Base-by-base conservation (phyloP, 225 moss, liverwort and hornwort genomes). In the Straminergon stramineum region DNA sequence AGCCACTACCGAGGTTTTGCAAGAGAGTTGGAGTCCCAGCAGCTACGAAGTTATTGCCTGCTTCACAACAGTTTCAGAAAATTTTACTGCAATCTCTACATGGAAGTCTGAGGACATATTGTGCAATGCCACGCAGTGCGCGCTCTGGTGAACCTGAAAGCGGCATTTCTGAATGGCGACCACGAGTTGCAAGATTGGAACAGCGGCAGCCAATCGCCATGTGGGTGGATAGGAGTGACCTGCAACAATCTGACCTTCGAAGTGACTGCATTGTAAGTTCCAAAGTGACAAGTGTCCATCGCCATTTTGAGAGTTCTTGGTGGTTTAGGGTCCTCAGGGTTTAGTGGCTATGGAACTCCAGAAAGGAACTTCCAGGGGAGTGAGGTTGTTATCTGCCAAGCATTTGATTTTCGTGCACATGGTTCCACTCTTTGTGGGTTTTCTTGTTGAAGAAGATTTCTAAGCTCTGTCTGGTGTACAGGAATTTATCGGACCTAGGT, bases 221-320 rank as follows among this genome's bases (percentile, higher is more conserved):
- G 94, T 77, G 86, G 82, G 35, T 94, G 94, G 94, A 81, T 79
- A 87, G 92, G 94, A 60, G 94, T 94, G 55, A 90, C 93, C 55
- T 94, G 94, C 92, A 88, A 94, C 90, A 94, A 94, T 74, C 61
- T 93, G 69, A 94, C 94, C 34, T 93, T 94, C 84, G 93, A 92
- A 93, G 93, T 94, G 81, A 91, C 88, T 55, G 84, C 89, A 79
- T 85, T 94, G 94, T 94, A 89, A 88, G 93, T 85, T 67, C 27
- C 35, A 26, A 41, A 52, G 66, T 51, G 55, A 41, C 65, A 34
- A 51, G 22, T 48, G 45, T 5, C 32, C 48, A 27, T 74, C 39
- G 56, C 39, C 28, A 24, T 75, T 52, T 41, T n/a, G 52, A 60
- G 62, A 60, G 60, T 32, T 76, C n/a, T 75, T 53, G 53, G 79